A percentile compares a stretch with the other conserved stretches of the same genome.
Evolutionary conservation across 805 yeast genomes (phyloP).

Genomic region (Candida piceae): DNA sequence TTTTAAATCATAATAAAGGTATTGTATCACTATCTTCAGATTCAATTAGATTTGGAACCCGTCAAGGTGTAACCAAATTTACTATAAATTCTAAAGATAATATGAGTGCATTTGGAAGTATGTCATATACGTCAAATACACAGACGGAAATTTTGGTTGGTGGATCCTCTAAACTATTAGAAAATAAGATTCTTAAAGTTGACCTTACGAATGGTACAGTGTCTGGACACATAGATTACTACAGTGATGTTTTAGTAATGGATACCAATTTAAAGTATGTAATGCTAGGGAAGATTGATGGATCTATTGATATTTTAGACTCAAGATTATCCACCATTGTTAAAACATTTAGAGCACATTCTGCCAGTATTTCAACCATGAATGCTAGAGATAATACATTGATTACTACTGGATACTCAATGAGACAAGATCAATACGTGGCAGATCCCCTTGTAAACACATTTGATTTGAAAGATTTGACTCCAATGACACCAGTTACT

Average conservation of each 20-base stretch:
- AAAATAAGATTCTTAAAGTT: conserved; percentile 33
- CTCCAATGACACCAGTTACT: conserved; percentile 71
- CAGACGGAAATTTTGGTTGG: conserved; percentile 43
- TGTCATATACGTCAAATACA: conserved; percentile 38
- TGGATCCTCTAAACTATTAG: conserved; percentile 27
- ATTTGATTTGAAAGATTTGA: conserved; percentile 71
- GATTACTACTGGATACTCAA: conserved; percentile 77
- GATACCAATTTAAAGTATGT: conserved; percentile 48
- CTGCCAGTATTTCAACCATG: conserved; percentile 57
- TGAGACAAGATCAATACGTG: conserved; percentile 50
- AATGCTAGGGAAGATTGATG: conserved; percentile 54
- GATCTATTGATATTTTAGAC: conserved; percentile 61
- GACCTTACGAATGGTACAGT: conserved; percentile 37
- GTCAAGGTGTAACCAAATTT: conserved; percentile 49
- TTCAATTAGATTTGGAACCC: conserved; percentile 47
- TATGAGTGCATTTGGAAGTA: conserved; percentile 32
- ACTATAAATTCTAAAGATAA: conserved; percentile 24
- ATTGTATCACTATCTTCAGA: conserved; percentile 50
- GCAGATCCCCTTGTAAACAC: conserved; percentile 81
- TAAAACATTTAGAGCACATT: conserved; percentile 54
- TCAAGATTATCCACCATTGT: conserved; percentile 43
- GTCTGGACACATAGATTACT: conserved; percentile 35
- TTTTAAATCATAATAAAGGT: conserved; percentile 53
- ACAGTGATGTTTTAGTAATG: conserved; percentile 42
- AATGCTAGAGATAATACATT: conserved; percentile 61